Base-by-base conservation (phyloP, 148 eudicot species). In the Cornus suecica region DNA sequence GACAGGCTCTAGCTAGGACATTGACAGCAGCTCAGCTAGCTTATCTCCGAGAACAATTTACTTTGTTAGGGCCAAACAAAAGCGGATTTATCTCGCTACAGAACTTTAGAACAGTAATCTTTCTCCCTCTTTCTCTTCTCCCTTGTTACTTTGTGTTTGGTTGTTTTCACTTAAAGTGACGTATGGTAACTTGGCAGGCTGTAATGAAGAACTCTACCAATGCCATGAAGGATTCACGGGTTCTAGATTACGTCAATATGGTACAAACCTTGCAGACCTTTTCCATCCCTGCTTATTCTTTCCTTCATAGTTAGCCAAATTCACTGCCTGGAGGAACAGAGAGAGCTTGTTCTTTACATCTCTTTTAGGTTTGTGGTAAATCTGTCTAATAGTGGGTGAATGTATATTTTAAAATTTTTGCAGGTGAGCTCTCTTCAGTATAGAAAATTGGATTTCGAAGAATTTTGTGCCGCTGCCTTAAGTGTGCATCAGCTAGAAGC, bases 401-500 rank as follows among this genome's bases (percentile, higher is more conserved):
- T 71, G 23, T 69, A 22, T 26, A 13, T 13, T n/a, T n/a, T 71
- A 32, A n/a, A 7, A 29, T 15, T 20, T 64, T 73, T 72, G 80
- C 84, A 94, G 98, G 90, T 94, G 83, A 87, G 97, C 70, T 80
- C 88, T 61, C 90, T 94, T 74, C 97, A 94, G 76, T 92, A 94
- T 82, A 83, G 88, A 75, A 94, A 89, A 81, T 58, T 94, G 87
- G 96, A 92, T 78, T 92, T 94, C 45, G 97, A 94, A 79, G 98
- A 94, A 74, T 94, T 90, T 77, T 89, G 94, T 76, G 93, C 94
- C 0, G 94, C 98, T 27, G 87, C 98, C 31, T 82, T 86, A 69
- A 94, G 98, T 56, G 90, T 94, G 68, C 87, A 92, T 87, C 98
- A 94, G 81, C 81, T 92, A 54, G 98, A 94, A 88, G 97, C 90